These are phyloP conservation scores for Diversispora epigaea DNA, from an alignment of 192 early-diverging fungal species.

Conservation along the genomic window DNA sequence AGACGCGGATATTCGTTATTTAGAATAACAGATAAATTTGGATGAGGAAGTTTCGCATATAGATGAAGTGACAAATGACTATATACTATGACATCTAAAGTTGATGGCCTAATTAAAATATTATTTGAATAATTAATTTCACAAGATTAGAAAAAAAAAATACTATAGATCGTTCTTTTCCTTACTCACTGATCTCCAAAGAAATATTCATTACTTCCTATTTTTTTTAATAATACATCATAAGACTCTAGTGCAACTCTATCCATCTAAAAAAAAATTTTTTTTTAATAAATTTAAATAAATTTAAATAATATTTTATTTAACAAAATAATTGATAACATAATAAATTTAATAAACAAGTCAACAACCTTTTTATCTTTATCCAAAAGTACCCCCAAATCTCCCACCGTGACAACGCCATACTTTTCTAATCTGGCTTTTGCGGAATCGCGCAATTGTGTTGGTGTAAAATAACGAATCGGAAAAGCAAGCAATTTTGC, in stretches of 20 bases:
- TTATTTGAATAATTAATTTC: background rate
- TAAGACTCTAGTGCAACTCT: constrained; percentile 65
- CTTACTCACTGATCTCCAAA: constrained; percentile 67
- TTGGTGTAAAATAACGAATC: constrained; percentile 66
- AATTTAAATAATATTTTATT: constrained; percentile 7
- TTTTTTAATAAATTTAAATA: constrained; percentile 39
- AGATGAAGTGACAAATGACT: constrained; percentile 79
- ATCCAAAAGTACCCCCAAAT: constrained; percentile 22
- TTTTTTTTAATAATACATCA: constrained; percentile 63
- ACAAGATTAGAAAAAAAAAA: background rate
- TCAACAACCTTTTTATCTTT: constrained; percentile 35
- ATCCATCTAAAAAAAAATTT: constrained; percentile 71
- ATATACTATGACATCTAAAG: constrained; percentile 80
- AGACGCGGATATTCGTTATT: constrained; percentile 68
- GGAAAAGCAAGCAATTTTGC: constrained; percentile 70
- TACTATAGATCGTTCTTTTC: background rate
- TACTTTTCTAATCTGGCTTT: constrained; percentile 62
- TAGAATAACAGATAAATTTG: constrained; percentile 65
- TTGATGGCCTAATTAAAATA: constrained; percentile 53
- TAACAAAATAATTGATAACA: background rate
- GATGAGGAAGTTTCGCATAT: constrained; percentile 71
- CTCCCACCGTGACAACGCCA: constrained; percentile 40
- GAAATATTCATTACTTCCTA: constrained; percentile 77
- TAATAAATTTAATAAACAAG: background rate
- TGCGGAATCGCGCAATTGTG: constrained; percentile 72